phyloP scores from a whole-genome alignment of 176 grass and related monocot species.

The Oryza glaberrima region DNA sequence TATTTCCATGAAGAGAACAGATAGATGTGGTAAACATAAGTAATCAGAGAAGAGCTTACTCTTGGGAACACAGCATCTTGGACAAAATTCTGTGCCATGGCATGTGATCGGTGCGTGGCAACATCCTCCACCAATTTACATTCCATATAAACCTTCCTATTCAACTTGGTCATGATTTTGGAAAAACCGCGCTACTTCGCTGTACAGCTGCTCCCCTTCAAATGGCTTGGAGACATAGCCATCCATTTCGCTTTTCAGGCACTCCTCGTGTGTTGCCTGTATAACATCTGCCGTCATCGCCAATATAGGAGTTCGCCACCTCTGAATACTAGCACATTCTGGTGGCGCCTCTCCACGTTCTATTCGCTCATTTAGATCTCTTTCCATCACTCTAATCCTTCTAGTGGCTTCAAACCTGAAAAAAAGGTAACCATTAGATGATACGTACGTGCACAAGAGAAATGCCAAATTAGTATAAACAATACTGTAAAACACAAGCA shows the following conservation, averaged over 20 bases:
- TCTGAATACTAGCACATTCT: constrained; percentile 52
- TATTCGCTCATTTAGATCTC: constrained; percentile 73
- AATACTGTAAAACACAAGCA: constrained; percentile 17
- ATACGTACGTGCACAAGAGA: neutral
- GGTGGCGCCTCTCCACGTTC: constrained; percentile 49
- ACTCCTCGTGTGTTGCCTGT: constrained; percentile 95
- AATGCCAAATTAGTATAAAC: constrained; percentile 1
- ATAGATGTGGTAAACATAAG: constrained; percentile 11
- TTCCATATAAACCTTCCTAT: constrained; percentile 59
- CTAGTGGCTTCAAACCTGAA: constrained; percentile 92
- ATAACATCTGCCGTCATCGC: constrained; percentile 99
- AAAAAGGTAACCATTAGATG: constrained; percentile 29
- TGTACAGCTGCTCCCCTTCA: constrained; percentile 97
- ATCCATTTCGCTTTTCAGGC: constrained; percentile 86
- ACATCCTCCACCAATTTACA: constrained; percentile 65
- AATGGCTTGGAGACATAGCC: constrained; percentile 99
- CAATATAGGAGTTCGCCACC: constrained; percentile 89
- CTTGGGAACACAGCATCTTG: constrained; percentile 39
- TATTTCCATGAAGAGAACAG: neutral
- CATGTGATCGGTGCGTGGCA: constrained; percentile 3
- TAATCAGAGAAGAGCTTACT: constrained; percentile 53
- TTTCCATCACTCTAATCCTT: constrained; percentile 86
- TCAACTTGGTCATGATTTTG: constrained; percentile 64
- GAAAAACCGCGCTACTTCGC: constrained; percentile 94
- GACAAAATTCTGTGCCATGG: constrained; percentile 23